Percentiles rank a stretch among this genome's conserved stretches.
Conservation (phyloP, 2,329 filamentous ascomycete species). For the Trichophyton schoenleinii region DNA sequence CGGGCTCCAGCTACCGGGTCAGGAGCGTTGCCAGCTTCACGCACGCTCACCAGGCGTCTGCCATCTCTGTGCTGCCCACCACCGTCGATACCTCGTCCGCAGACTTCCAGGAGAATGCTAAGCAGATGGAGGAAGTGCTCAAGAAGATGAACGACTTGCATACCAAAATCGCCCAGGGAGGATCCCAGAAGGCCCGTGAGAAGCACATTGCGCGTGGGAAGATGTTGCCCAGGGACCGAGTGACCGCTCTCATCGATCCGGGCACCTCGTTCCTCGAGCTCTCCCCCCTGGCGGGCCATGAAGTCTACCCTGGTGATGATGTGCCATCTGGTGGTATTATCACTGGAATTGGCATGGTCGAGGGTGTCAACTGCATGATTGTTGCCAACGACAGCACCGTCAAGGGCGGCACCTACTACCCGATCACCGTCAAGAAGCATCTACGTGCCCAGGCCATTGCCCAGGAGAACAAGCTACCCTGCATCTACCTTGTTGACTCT, state of each 20-base stretch:
- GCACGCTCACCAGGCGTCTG: conserved; percentile 65
- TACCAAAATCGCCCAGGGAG: conserved; percentile 58
- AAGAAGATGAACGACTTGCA: conserved; percentile 58
- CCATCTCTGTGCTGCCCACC: conserved; percentile 68
- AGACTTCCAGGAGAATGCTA: conserved; percentile 69
- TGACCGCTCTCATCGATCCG: conserved; percentile 76
- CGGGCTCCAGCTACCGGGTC: conserved; percentile 7
- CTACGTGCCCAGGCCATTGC: conserved; percentile 83
- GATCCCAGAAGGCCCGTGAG: conserved; percentile 65
- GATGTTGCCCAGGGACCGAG: conserved; percentile 84
- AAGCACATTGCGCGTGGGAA: conserved; percentile 83
- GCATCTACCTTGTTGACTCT: conserved; percentile 92
- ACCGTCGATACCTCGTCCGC: conserved; percentile 63
- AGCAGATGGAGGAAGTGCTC: conserved; percentile 63
- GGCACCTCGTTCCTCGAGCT: conserved; percentile 86
- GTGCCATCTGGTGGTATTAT: conserved; percentile 85
- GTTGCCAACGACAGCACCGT: conserved; percentile 95
- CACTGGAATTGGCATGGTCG: conserved; percentile 78
- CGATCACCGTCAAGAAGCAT: conserved; percentile 96
- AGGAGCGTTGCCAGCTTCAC: conserved; percentile 60
- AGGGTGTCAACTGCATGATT: conserved; percentile 83
- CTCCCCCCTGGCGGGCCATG: conserved; percentile 78
- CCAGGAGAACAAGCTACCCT: conserved; percentile 68
- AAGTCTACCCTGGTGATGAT: conserved; percentile 74
- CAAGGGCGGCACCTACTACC: conserved; percentile 94